Base-by-base conservation (phyloP, 1,284 basidiomycete species). In the Afroboletus lepidellus region DNA sequence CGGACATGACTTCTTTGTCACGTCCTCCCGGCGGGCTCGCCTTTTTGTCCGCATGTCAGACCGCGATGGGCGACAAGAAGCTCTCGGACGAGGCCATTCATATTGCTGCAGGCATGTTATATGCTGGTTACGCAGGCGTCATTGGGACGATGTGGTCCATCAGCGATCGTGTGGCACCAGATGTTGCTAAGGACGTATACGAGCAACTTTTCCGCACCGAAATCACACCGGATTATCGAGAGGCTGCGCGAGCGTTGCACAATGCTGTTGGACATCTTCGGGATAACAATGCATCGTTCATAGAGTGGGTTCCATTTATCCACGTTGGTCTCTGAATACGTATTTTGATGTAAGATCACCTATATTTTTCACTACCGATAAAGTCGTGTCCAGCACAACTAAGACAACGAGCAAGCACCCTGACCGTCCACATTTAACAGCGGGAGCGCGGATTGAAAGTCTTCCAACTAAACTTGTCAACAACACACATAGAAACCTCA, bases 141-240 rank as follows among this genome's bases (percentile, higher is more conserved):
- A n/a, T 56, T 4, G 53, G 53, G 1, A 59, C 57, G 21, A 59
- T 59, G 57, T 59, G 57, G 57, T 48, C 57, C 16, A 59, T 59
- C 21, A 51, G 36, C 6, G 57, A 58, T 30, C 27, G 38, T 2
- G 16, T 59, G 11, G 57, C 53, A 8, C 57, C 57, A 9, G 16
- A 23, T 6, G 43, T 59, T 18, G 46, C 57, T 3, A 51, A 21
- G 37, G 53, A 56, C 9, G 48, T 59, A 1, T 58, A 59, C n/a
- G 32, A 24, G 23, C 48, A 44, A 3, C 48, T 59, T 8, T 46
- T 57, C 8, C 27, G 11, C 33, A 15, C 3, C 4, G 46, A 15
- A 6, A 24, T 21, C 8, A 33, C n/a, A 23, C 47, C 38, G 18
- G 46, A 48, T 48, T 44, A 33, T 16, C 46, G 38, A 8, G 38